Percentiles rank a stretch among this genome's conserved stretches.
Evolutionary conservation across 2,329 filamentous ascomycete species (phyloP).

Genomic region (Blastomyces percursus): DNA sequence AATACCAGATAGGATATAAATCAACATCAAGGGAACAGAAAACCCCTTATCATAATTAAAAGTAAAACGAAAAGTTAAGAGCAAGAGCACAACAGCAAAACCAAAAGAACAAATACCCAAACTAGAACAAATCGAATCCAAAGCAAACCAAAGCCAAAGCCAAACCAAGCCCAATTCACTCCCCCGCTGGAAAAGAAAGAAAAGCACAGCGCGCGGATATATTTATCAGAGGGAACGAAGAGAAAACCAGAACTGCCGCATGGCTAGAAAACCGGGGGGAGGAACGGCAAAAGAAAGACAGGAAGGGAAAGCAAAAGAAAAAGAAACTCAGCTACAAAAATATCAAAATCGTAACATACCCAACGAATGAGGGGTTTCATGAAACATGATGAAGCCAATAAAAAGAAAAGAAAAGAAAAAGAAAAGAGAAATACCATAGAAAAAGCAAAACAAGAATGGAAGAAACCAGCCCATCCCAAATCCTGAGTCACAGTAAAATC

Average conservation of each 20-base stretch:
- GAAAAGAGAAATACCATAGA: not conserved
- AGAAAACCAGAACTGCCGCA: constrained; percentile 5
- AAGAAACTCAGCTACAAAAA: not conserved
- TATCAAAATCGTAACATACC: not conserved
- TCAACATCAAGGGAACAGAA: not conserved
- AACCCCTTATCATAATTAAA: constrained; percentile 1
- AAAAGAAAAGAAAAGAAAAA: not conserved
- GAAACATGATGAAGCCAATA: not conserved
- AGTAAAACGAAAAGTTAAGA: not conserved
- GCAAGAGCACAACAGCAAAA: not conserved
- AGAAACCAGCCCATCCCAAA: not conserved
- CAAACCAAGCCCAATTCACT: not conserved
- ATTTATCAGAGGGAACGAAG: constrained; percentile 17
- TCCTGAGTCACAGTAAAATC: not conserved
- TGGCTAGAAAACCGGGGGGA: not conserved
- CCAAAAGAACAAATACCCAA: not conserved
- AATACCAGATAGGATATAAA: not conserved
- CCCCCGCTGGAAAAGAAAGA: constrained; percentile 5
- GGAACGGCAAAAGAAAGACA: not conserved
- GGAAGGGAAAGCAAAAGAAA: not conserved
- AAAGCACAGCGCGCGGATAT: not conserved
- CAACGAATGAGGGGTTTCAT: not conserved
- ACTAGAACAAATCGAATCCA: not conserved
- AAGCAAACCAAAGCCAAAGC: not conserved
- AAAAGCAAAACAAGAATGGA: not conserved